A percentile compares a stretch with the other conserved stretches of the same genome.
These are phyloP conservation scores for Nigrograna mackinnonii DNA, from an alignment of 2,329 filamentous ascomycete species.

Conservation along the genomic window DNA sequence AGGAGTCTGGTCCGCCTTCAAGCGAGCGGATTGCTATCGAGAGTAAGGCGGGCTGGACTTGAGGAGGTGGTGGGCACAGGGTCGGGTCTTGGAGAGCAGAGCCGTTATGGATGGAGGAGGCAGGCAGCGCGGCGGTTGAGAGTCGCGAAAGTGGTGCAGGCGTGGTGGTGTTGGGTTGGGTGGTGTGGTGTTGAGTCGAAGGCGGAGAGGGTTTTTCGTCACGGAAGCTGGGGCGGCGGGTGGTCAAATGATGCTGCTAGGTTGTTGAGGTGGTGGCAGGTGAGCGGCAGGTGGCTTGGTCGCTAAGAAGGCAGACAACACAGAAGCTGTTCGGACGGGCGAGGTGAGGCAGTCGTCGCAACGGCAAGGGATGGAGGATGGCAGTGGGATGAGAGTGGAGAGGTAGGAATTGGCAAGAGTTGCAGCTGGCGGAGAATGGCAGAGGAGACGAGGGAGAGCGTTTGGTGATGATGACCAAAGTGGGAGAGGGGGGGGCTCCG, in stretches of 20 bases:
- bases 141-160: conserved; percentile 17
- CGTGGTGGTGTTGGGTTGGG: conserved; percentile 13
- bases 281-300: conserved; percentile 11
- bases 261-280: conserved; percentile 19
- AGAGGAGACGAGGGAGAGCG: background rate
- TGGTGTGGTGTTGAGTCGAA: conserved; percentile 15
- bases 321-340: conserved; percentile 1
- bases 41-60: conserved; percentile 46
- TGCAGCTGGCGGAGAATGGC: background rate
- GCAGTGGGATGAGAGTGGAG: too few relatives aligned
- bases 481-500: background rate
- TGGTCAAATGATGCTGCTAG: conserved; percentile 15
- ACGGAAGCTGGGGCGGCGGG: conserved; percentile 11
- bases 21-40: conserved; percentile 42
- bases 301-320: conserved; percentile 12
- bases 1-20: conserved; percentile 28
- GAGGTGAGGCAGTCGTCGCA: background rate
- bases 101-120: conserved; percentile 57
- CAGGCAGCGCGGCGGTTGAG: conserved; percentile 22
- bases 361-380: background rate
- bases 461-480: background rate
- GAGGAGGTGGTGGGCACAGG: conserved; percentile 50
- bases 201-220: conserved; percentile 14
- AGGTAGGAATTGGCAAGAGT: too few relatives aligned
- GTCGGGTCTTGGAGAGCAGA: conserved; percentile 46